Conservation (phyloP, 176 grass and related monocot species). For the Aegilops longissima region DNA sequence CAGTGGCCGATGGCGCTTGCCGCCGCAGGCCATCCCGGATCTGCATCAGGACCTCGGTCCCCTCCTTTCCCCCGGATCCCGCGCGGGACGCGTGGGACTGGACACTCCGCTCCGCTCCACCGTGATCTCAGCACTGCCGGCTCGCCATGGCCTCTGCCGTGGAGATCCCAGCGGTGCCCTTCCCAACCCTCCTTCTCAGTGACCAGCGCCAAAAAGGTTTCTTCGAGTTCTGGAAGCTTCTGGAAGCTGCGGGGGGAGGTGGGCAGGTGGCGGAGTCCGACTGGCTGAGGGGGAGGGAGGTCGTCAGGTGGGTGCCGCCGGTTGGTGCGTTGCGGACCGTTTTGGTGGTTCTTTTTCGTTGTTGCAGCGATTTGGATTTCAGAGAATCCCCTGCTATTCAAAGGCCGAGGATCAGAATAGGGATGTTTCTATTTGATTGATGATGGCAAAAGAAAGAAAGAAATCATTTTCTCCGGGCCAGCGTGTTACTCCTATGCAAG, state of each 20-base stretch:
- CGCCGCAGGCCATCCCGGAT: constrained; percentile 67
- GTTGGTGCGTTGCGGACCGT: constrained; percentile 36
- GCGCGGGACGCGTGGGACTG: neutral
- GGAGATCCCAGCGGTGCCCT: constrained; percentile 15
- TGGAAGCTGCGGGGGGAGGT: constrained; percentile 9
- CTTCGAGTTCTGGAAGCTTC: constrained; percentile 31
- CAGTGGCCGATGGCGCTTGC: constrained; percentile 12
- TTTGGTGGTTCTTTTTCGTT: neutral
- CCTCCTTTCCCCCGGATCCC: neutral
- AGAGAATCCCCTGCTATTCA: neutral
- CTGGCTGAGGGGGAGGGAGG: neutral
- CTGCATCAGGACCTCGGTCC: constrained; percentile 65
- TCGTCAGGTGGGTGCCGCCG: neutral
- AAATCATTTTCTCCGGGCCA: too few relatives aligned
- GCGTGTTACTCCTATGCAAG: too few relatives aligned
- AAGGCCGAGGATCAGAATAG: neutral
- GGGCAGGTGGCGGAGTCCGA: neutral
- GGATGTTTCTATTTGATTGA: neutral
- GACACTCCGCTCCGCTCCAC: neutral
- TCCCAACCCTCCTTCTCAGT: neutral
- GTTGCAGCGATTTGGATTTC: neutral
- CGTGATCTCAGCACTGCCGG: constrained; percentile 31
- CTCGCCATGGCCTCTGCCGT: constrained; percentile 11
- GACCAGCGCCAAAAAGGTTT: neutral
- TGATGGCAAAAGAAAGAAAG: too few relatives aligned